phyloP scores from a whole-genome alignment of 805 yeast genomes.

The Kuraishia ogatae region DNA sequence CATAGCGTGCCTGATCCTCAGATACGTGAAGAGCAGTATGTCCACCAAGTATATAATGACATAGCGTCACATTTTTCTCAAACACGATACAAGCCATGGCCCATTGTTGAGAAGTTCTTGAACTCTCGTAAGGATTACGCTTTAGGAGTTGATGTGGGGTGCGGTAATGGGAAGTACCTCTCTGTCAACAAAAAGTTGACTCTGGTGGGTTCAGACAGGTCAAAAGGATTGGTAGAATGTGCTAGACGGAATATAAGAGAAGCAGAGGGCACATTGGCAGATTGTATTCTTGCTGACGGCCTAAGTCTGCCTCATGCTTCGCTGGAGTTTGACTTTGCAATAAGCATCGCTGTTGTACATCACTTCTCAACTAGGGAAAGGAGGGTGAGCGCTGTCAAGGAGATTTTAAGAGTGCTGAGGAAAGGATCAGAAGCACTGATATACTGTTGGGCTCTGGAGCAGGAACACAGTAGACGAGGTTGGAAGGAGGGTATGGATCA shows the following conservation, averaged over 20 bases:
- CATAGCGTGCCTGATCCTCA: conserved; percentile 27
- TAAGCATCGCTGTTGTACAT: conserved; percentile 92
- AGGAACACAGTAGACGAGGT: conserved; percentile 79
- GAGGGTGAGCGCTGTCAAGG: conserved; percentile 64
- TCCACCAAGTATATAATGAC: conserved; percentile 87
- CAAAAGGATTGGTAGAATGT: conserved; percentile 59
- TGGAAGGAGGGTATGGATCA: conserved; percentile 88
- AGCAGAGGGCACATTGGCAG: conserved; percentile 23
- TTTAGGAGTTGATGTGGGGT: conserved; percentile 88
- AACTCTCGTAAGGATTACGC: conserved; percentile 37
- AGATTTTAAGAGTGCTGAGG: conserved; percentile 48
- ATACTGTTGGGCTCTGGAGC: conserved; percentile 97
- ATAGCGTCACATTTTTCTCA: conserved; percentile 91
- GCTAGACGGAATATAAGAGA: conserved; percentile 34
- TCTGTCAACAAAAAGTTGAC: conserved; percentile 58
- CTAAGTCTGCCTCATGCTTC: conserved; percentile 49
- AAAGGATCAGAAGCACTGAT: conserved; percentile 64
- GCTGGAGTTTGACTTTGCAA: conserved; percentile 62
- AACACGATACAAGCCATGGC: conserved; percentile 97
- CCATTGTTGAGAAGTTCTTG: conserved; percentile 74
- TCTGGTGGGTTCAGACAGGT: conserved; percentile 69
- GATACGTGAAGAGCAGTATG: conserved; percentile 65
- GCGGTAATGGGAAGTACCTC: conserved; percentile 94
- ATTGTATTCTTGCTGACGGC: conserved; percentile 78
- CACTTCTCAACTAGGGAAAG: conserved; percentile 86